These are phyloP conservation scores for Penicillium robsamsonii DNA, from an alignment of 495 filamentous ascomycete genomes.

Conservation along the genomic window DNA sequence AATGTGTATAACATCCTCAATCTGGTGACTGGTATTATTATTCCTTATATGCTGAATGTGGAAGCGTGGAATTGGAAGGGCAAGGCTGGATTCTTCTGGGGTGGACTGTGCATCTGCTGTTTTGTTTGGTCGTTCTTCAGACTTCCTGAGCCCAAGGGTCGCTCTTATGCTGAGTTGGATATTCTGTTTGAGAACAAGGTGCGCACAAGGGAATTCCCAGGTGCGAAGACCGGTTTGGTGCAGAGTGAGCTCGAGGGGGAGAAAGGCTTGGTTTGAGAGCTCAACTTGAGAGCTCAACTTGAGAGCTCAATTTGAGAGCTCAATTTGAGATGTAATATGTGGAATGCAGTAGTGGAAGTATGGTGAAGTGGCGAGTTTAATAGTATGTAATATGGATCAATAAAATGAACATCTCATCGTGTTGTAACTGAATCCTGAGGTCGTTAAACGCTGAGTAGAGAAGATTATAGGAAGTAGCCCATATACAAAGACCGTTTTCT, in stretches of 20 bases:
- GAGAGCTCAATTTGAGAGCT: no score
- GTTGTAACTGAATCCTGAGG: background rate
- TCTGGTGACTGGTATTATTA: slow-evolving; percentile 60
- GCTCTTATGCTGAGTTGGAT: slow-evolving; percentile 60
- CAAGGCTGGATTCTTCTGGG: slow-evolving; percentile 69
- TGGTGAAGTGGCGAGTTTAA: background rate
- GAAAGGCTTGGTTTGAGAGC: background rate
- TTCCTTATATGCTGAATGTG: slow-evolving; percentile 67
- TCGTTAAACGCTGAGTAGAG: background rate
- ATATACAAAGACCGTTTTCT: background rate
- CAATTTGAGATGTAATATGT: background rate
- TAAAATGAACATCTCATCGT: background rate
- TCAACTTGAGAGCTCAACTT: no score
- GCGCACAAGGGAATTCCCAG: slow-evolving; percentile 26
- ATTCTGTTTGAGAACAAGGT: slow-evolving; percentile 38
- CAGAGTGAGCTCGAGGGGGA: slow-evolving; percentile 6
- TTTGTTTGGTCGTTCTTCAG: slow-evolving; percentile 49
- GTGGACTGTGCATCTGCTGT: slow-evolving; percentile 46
- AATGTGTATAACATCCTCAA: slow-evolving; percentile 57
- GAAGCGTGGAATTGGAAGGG: slow-evolving; percentile 61
- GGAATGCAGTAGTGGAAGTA: background rate
- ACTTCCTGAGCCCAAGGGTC: slow-evolving; percentile 58
- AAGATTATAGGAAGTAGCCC: background rate
- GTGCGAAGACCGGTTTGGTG: slow-evolving; percentile 10
- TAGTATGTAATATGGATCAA: background rate